phyloP scores from a whole-genome alignment of 2,329 filamentous ascomycete species.

The Chalaropsis thielavioides region DNA sequence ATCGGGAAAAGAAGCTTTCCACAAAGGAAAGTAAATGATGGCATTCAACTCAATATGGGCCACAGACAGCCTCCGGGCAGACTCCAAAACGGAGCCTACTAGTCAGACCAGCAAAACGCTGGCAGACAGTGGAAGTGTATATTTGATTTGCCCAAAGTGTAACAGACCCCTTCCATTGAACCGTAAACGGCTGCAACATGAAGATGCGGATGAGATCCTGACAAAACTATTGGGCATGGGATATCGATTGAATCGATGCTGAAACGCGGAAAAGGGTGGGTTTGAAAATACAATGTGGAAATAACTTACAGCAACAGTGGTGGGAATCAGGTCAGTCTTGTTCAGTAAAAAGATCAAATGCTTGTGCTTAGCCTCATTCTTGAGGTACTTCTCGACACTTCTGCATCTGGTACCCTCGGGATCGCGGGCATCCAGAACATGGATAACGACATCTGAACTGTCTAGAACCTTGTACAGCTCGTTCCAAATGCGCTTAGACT shows the following conservation, averaged over 20 bases:
- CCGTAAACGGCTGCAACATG: conserved; percentile 27
- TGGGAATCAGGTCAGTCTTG: conserved; percentile 68
- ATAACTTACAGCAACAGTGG: conserved; percentile 79
- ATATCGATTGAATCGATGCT: not conserved
- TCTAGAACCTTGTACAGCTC: conserved; percentile 92
- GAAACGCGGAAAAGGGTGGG: conserved; percentile 10
- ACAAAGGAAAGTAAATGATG: conserved; percentile 45
- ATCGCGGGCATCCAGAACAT: conserved; percentile 80
- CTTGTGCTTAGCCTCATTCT: conserved; percentile 83
- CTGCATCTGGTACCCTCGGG: conserved; percentile 80
- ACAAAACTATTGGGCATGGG: conserved; percentile 53
- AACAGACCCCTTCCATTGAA: conserved; percentile 84
- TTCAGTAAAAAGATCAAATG: conserved; percentile 47
- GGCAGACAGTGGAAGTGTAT: conserved; percentile 30
- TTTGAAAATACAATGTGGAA: not conserved
- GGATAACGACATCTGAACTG: conserved; percentile 69
- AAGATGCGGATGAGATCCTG: conserved; percentile 51
- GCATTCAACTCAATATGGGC: conserved; percentile 96
- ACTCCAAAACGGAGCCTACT: conserved; percentile 81
- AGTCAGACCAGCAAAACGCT: conserved; percentile 35
- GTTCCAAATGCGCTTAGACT: conserved; percentile 94
- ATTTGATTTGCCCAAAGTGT: conserved; percentile 94
- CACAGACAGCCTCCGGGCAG: conserved; percentile 59
- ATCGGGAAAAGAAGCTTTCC: conserved; percentile 42
- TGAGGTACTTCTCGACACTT: conserved; percentile 69